Base-by-base conservation (phyloP, 768 basidiomycete species). In the Russula lepida region DNA sequence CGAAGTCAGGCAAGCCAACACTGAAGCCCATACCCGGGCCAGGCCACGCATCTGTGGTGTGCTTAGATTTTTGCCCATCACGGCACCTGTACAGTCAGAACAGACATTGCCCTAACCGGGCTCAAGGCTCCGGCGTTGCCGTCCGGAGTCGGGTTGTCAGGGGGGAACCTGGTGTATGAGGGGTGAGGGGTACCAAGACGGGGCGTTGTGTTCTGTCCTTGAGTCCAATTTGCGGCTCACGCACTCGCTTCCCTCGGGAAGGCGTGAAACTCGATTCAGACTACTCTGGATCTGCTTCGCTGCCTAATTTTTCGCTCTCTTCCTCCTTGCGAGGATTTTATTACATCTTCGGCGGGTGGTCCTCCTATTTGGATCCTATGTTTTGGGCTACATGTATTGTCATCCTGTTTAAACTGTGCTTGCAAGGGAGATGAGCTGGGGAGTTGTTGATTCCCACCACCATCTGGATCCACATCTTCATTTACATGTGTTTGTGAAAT, bases 191-290 rank as follows among this genome's bases (percentile, higher is more conserved):
- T 21, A 37, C 61, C 55, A 59, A 25, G 56, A 61, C 44, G 25
- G 33, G 54, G 21, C 48, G 55, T 43, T 44, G 60, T 57, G 60
- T 65, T 68, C 52, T 69, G 76, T 77, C 76, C 81, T 85, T 84
- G 65, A 84, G 84, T 81, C 76, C 80, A 83, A 81, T 84, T 84
- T 80, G 83, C 79, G 77, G 82, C 80, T 75, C 79, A 76, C 73
- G 70, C 43, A 35, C 43, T 67, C 33, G 47, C 56, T 59, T 63
- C 66, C 62, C 53, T 56, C 25, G 39, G 48, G 47, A 46, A 35
- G n/a, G 52, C 59, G 71, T 71, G 76, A 70, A 80, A 81, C 82
- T 84, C 80, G 79, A 84, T 82, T 84, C 82, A 82, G 82, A 84
- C 81, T 84, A 82, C 79, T 84, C 82, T 83, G 74, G 73, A 76